Conservation (phyloP, 2,329 filamentous ascomycete species). For the Ampelomyces quisqualis region DNA sequence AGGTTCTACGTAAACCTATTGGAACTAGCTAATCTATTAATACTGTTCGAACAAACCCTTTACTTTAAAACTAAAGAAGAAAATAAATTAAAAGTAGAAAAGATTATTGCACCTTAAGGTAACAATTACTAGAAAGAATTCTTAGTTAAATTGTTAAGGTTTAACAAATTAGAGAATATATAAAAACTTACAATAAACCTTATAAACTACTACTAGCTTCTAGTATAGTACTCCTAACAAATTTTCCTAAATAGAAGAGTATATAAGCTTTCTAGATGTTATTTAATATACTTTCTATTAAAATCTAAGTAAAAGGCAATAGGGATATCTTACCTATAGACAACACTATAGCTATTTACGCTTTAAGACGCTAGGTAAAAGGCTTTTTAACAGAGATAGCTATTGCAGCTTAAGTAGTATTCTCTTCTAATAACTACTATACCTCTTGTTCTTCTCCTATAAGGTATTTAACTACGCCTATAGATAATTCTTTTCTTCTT, state of each 20-base stretch:
- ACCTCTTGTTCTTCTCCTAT: too few species aligned
- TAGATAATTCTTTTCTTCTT: too few species aligned
- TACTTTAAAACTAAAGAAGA: constrained; percentile 2
- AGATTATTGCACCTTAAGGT: background rate
- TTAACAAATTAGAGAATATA: background rate
- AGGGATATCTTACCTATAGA: too few species aligned
- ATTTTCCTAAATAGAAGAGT: background rate
- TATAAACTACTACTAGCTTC: background rate
- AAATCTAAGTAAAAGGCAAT: too few species aligned
- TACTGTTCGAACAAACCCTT: constrained; percentile 5
- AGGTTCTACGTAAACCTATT: constrained; percentile 6
- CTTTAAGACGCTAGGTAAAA: too few species aligned
- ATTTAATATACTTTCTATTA: too few species aligned
- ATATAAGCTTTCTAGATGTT: too few species aligned
- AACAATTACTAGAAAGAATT: background rate
- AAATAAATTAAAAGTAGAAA: background rate
- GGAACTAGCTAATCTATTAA: constrained; percentile 1
- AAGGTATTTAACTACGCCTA: too few species aligned
- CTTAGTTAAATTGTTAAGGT: background rate
- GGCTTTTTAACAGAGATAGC: too few species aligned
- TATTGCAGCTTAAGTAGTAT: too few species aligned
- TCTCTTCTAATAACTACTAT: too few species aligned
- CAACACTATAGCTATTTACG: too few species aligned
- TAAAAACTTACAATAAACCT: background rate
- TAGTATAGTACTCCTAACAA: background rate